phyloP scores from a whole-genome alignment of 2,329 filamentous ascomycete genomes.

The Anthostomella pinea region DNA sequence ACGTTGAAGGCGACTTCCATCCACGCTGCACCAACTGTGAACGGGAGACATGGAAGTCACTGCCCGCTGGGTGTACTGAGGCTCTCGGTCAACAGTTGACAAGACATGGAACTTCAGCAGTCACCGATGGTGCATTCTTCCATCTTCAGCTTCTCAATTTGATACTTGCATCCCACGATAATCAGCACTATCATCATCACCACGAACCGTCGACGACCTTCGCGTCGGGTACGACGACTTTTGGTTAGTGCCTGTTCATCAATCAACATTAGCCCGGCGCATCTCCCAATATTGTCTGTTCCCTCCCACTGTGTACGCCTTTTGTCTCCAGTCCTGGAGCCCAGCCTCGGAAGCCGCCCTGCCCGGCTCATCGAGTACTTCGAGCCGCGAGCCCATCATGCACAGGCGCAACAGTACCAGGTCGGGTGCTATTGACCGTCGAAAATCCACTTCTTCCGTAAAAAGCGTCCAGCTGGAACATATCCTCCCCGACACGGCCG shows the following conservation, averaged over 20 bases:
- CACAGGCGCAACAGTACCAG: slow-evolving; percentile 48
- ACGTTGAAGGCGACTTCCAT: no score
- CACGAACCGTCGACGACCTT: slow-evolving; percentile 16
- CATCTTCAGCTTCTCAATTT: slow-evolving; percentile 20
- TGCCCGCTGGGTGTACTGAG: no score
- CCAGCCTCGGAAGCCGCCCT: no score
- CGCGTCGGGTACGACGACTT: slow-evolving; percentile 23
- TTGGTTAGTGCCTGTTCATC: slow-evolving; percentile 28
- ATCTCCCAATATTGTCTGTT: slow-evolving; percentile 2
- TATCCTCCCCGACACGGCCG: slow-evolving; percentile 47
- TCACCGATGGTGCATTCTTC: no score
- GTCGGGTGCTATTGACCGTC: slow-evolving; percentile 44
- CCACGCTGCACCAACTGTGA: no score
- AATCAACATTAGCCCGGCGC: slow-evolving; percentile 3
- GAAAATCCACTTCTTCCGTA: slow-evolving; percentile 53
- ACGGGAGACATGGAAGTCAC: no score
- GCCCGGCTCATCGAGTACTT: slow-evolving; percentile 4
- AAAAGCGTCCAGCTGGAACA: slow-evolving; percentile 45
- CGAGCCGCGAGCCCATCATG: slow-evolving; percentile 35
- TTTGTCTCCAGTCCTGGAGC: no score
- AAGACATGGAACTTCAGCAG: no score
- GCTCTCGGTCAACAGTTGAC: no score
- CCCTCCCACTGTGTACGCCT: no score
- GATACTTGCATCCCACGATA: slow-evolving; percentile 21
- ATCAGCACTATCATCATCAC: slow-evolving; percentile 27